Base-by-base conservation (phyloP, 306 rosid genomes). In the Comarum palustre region DNA sequence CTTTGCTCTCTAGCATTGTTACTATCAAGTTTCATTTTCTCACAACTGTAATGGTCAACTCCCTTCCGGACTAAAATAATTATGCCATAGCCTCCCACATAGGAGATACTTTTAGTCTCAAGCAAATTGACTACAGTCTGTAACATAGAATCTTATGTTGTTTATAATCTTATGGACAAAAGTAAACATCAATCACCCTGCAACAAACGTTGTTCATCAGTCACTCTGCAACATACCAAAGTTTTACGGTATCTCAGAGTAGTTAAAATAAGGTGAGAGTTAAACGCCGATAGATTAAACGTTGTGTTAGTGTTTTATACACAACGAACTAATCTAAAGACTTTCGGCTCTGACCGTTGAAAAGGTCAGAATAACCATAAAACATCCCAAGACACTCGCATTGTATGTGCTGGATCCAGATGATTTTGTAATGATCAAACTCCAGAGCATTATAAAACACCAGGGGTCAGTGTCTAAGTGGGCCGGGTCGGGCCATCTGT, bases 1-100 rank as follows among this genome's bases (percentile, higher is more conserved):
- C 43, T n/a, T 69, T 9, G 29, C 29, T 22, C 29, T 52, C 15
- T 54, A 50, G 46, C 73, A 34, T 69, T 69, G 62, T 6, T 51
- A 51, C 36, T 36, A 6, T 69, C 73, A 20, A 6, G 7, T 58
- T 57, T 24, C 19, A 66, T 25, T 22, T 66, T 66, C 54, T 31
- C 3, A n/a, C 55, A 69, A 32, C 29, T 48, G 19, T 19, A 48
- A 48, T 48, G 39, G 64, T 27, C 19, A 27, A 15, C 20, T 1
- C 12, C 38, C 8, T 13, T 0, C 4, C 5, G 17, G 8, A 24
- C 8, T 54, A 8, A 54, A 54, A 54, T 20, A 54, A 22, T 24
- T 8, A 20, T 31, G 15, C 22, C 31, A 54, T 54, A 22, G 60
- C 60, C 60, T 11, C 60, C 60, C 16, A 54, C 22, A 48, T 48